Evolutionary conservation across 2,329 filamentous ascomycete genomes (phyloP), one percentile per base, ranked within the genome.

Genomic region (Aspergillus floridensis): DNA sequence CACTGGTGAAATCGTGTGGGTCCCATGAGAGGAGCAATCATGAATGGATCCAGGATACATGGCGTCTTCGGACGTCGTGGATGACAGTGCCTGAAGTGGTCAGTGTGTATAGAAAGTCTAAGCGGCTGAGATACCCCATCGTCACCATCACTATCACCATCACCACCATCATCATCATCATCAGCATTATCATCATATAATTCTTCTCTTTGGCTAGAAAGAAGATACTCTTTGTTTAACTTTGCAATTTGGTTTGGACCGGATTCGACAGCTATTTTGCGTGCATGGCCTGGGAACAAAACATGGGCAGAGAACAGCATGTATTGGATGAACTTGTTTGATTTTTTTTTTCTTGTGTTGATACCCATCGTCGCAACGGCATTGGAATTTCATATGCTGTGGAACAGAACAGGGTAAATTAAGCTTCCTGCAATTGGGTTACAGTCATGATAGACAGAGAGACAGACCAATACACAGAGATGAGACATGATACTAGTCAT

Each of bases 81-180:
- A 7, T 10, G 1, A 44, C 14, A 44, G 14, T 12, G 16, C 38
- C 19, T 44, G 14, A 19, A 16, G 14, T 19, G 38, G 38, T 22
- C n/a, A 47, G 53, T 38, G 53, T 58, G 51, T 60, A 62, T 60
- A 62, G 53, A 59, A 49, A 51, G 38, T 52, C 54, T 49, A 52
- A 47, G 59, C 58, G 55, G 59, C 60, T 57, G 59, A 63, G 62
- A 63, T 62, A 62, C 59, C 62, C 61, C 59, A 55, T 62, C 52
- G 14, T 16, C 32, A 35, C 32, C 52, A 29, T 29, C 26, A 10
- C 26, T 29, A 29, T 29, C 7, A 10, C 26, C 26, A 7, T 7
- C 7, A 10, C 26, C 26, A 29, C 3, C 7, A 29, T 29, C 26
- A 29, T 29, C 26, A 26, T 26, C 26, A 26, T 26, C 59, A 57